Percentiles rank a stretch among this genome's conserved stretches.
Evolutionary conservation across 441 rosid genomes (phyloP).

Genomic region (Gossypium davidsonii): DNA sequence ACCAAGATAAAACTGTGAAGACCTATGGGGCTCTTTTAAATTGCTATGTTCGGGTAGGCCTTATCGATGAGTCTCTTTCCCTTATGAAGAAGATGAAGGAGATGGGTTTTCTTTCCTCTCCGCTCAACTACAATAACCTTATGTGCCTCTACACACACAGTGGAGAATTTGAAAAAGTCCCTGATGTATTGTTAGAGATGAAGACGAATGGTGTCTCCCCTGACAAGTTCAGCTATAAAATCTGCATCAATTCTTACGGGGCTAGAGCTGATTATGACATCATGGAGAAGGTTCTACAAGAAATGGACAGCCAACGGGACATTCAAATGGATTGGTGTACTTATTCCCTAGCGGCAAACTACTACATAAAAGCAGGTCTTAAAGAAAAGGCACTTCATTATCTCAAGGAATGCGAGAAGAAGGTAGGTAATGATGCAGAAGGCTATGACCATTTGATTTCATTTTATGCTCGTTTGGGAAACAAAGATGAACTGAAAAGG

Average conservation of each 20-base stretch:
- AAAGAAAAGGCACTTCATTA: constrained; percentile 33
- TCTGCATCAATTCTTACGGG: constrained; percentile 36
- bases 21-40: constrained; percentile 47
- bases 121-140: constrained; percentile 32
- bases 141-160: constrained; percentile 35
- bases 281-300: constrained; percentile 39
- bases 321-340: constrained; percentile 42
- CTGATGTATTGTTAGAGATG: constrained; percentile 39
- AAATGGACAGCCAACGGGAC: constrained; percentile 29
- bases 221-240: constrained; percentile 42
- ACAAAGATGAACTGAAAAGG: constrained; percentile 41
- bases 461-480: constrained; percentile 39
- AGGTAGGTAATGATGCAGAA: constrained; percentile 23
- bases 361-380: constrained; percentile 34
- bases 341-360: constrained; percentile 29
- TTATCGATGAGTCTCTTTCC: constrained; percentile 35
- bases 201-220: constrained; percentile 35
- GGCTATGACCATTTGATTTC: constrained; percentile 46
- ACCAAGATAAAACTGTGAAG: constrained; percentile 30
- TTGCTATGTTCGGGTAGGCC: constrained; percentile 41
- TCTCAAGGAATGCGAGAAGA: constrained; percentile 42
- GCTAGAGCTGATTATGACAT: constrained; percentile 30
- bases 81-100: constrained; percentile 40
- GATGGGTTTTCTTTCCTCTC: constrained; percentile 27
- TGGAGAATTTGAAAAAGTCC: constrained; percentile 35